phyloP scores from a whole-genome alignment of 2,329 filamentous ascomycete species.

The Paecilomyces variotii region DNA sequence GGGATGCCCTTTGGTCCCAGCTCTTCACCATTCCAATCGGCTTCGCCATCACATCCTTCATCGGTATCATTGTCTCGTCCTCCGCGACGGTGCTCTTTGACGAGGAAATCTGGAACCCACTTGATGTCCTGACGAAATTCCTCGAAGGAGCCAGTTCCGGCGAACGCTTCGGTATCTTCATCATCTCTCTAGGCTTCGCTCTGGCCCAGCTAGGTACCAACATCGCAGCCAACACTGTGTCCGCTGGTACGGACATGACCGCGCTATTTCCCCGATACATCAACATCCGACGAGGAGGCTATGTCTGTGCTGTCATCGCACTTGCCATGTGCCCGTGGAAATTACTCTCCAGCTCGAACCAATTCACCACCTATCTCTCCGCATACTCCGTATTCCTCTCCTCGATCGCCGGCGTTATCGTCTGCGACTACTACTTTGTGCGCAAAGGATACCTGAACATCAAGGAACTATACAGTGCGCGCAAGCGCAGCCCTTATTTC shows the following conservation, averaged over 20 bases:
- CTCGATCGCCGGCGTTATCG: constrained; percentile 85
- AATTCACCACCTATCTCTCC: constrained; percentile 85
- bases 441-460: constrained; percentile 74
- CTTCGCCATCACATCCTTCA: constrained; percentile 74
- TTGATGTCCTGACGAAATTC: constrained; percentile 59
- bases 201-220: constrained; percentile 81
- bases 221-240: constrained; percentile 79
- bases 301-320: constrained; percentile 71
- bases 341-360: constrained; percentile 64
- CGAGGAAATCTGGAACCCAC: constrained; percentile 64
- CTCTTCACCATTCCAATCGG: constrained; percentile 63
- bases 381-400: constrained; percentile 92
- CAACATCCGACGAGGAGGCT: constrained; percentile 79
- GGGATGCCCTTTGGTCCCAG: constrained; percentile 73
- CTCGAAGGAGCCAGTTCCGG: constrained; percentile 60
- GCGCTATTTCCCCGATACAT: constrained; percentile 71
- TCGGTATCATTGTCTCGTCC: constrained; percentile 71
- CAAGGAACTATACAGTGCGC: constrained; percentile 68
- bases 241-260: constrained; percentile 74
- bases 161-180: constrained; percentile 67
- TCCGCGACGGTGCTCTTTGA: constrained; percentile 57
- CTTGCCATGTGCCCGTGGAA: constrained; percentile 78
- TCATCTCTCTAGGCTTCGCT: constrained; percentile 62
- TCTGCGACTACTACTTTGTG: constrained; percentile 80
- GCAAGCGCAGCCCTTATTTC: constrained; percentile 56